Evolutionary conservation across 1,139 yeast genomes (phyloP), one percentile per base, ranked within the genome.

Genomic region (Pichia sp.): DNA sequence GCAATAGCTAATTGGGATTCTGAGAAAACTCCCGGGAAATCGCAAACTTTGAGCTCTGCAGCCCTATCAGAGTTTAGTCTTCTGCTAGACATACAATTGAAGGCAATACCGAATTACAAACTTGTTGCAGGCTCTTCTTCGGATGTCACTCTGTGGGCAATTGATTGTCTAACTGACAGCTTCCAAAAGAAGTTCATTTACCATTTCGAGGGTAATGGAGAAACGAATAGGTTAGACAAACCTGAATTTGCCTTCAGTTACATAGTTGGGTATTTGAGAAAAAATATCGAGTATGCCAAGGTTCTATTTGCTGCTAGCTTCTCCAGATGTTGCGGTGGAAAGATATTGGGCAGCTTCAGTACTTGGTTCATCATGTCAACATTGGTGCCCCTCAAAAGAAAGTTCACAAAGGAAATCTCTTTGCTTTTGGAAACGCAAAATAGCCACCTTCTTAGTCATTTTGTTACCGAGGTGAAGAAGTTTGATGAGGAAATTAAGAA

Each of bases 241-340:
- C 96, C 96, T 0, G 96, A 89, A 67, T 85, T 92, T 85, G 81
- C 85, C n/a, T 76, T 85, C 57, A 74, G 73, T 34, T 88, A 79
- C 62, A 67, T 81, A 23, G 75, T 78, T 55, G 76, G 77, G 16
- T 79, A 82, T 54, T 61, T 87, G 23, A 72, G 73, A 75, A 79
- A 50, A 75, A 80, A 61, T 55, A 72, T 43, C 62, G 70, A 29
- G 63, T 73, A 50, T 64, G 84, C 57, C 71, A 73, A 53, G 50
- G 23, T 15, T 66, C 30, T 68, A 70, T 19, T 46, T 58, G 61
- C 54, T 16, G 15, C 8, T 5, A 15, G 16, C 2, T 56, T 56
- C 44, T 49, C 49, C 4, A 43, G 23, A 15, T 45, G 45, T 8
- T 29, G 45, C 11, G 72, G 3, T 75, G 72, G 47, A 66, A 66